phyloP scores from a whole-genome alignment of 345 rosid species.

The Lepidium aucheri region DNA sequence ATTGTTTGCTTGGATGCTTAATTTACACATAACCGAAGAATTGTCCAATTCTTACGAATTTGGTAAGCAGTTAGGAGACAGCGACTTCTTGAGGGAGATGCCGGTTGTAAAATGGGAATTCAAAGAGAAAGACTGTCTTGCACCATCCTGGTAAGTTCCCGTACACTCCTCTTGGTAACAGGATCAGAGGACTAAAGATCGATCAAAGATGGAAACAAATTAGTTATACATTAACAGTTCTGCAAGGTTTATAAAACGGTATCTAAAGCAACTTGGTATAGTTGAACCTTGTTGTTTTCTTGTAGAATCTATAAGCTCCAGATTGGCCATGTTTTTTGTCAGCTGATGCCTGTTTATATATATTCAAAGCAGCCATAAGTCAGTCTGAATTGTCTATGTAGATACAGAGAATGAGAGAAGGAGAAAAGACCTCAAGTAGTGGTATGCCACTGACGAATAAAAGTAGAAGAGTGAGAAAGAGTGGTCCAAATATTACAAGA shows the following conservation, averaged over 20 bases:
- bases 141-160: slow-evolving; percentile 72
- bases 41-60: slow-evolving; percentile 41
- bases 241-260: not conserved
- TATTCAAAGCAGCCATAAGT: not conserved
- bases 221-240: not conserved
- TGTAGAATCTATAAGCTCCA: slow-evolving; percentile 57
- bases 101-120: slow-evolving; percentile 68
- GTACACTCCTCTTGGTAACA: slow-evolving; percentile 53
- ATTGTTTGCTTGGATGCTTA: not conserved
- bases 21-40: not conserved
- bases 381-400: not conserved
- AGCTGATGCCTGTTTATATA: slow-evolving; percentile 55
- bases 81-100: slow-evolving; percentile 49
- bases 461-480: slow-evolving; percentile 73
- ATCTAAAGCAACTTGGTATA: not conserved
- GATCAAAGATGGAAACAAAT: not conserved
- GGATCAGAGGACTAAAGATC: slow-evolving; percentile 68
- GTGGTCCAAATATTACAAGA: slow-evolving; percentile 77
- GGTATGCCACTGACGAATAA: slow-evolving; percentile 88
- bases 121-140: slow-evolving; percentile 55
- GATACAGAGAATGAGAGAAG: not conserved
- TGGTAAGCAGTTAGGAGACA: not conserved
- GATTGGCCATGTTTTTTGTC: slow-evolving; percentile 67
- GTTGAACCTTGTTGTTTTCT: slow-evolving; percentile 62
- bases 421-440: slow-evolving; percentile 66